A percentile compares a stretch with the other conserved stretches of the same genome.
Evolutionary conservation across 78 protist genomes (phyloP).

Genomic region (Speleostelium caveatum): DNA sequence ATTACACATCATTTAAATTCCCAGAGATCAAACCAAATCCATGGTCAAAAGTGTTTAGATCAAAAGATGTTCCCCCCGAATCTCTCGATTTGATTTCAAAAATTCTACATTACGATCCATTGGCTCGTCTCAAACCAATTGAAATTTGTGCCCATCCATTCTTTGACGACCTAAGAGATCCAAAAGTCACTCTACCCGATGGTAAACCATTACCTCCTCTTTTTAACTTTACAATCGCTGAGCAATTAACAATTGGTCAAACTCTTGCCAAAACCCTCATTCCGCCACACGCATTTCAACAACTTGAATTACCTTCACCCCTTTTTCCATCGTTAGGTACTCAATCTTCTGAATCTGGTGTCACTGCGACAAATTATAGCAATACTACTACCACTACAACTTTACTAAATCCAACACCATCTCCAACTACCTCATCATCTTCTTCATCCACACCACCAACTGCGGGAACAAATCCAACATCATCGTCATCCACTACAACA

Average conservation of each 20-base stretch:
- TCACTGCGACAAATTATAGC: neutral
- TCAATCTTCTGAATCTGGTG: neutral
- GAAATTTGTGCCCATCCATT: slow-evolving; percentile 93
- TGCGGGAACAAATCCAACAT: neutral
- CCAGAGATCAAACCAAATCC: slow-evolving; percentile 94
- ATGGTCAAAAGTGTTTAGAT: slow-evolving; percentile 90
- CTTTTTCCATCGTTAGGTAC: slow-evolving; percentile 21
- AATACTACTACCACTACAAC: neutral
- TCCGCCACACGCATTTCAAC: slow-evolving; percentile 42
- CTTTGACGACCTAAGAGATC: slow-evolving; percentile 94
- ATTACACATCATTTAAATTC: slow-evolving; percentile 93
- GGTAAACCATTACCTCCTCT: slow-evolving; percentile 88
- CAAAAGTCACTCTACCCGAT: slow-evolving; percentile 75
- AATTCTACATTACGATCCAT: slow-evolving; percentile 92
- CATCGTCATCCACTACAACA: neutral
- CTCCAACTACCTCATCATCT: slow-evolving; percentile 2
- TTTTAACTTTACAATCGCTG: slow-evolving; percentile 80
- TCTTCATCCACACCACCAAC: neutral
- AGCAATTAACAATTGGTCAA: slow-evolving; percentile 51
- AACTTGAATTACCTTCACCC: slow-evolving; percentile 63
- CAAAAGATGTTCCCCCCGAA: slow-evolving; percentile 74
- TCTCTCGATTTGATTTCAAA: slow-evolving; percentile 89
- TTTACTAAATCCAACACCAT: neutral
- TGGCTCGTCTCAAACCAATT: slow-evolving; percentile 79
- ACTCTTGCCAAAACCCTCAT: slow-evolving; percentile 33